These are phyloP conservation scores for Filobasidium floriforme DNA, from an alignment of 768 basidiomycete species.

Conservation along the genomic window DNA sequence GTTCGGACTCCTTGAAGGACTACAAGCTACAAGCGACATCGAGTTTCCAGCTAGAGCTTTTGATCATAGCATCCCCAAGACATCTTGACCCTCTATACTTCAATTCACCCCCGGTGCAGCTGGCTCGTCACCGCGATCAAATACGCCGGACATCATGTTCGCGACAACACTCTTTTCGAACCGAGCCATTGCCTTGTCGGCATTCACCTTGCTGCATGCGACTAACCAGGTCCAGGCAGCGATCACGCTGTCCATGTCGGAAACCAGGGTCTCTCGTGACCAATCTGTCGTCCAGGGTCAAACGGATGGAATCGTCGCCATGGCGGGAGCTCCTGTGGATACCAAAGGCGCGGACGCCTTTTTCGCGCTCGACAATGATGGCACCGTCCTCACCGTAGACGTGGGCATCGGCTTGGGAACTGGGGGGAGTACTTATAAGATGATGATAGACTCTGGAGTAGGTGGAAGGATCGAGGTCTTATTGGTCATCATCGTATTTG, in stretches of 20 bases:
- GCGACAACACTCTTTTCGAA: too few relatives aligned
- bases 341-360: not conserved
- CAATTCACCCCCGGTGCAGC: too few relatives aligned
- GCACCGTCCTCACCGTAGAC: not conserved
- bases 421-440: not conserved
- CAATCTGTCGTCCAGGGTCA: not conserved
- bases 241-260: not conserved
- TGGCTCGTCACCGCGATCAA: too few relatives aligned
- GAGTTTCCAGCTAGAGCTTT: too few relatives aligned
- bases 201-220: too few relatives aligned
- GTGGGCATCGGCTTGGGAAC: not conserved
- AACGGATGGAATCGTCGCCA: not conserved
- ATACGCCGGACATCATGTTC: too few relatives aligned
- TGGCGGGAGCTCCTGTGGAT: not conserved
- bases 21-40: too few relatives aligned
- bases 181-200: too few relatives aligned
- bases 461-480: not conserved
- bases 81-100: too few relatives aligned
- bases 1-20: too few relatives aligned
- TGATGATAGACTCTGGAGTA: slow-evolving; percentile 1
- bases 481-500: too few relatives aligned
- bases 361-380: not conserved
- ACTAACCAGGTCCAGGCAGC: not conserved
- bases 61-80: too few relatives aligned
- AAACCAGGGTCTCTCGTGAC: not conserved